Conservation (phyloP, 306 rosid species). For the Cyclanthera cordifolia region DNA sequence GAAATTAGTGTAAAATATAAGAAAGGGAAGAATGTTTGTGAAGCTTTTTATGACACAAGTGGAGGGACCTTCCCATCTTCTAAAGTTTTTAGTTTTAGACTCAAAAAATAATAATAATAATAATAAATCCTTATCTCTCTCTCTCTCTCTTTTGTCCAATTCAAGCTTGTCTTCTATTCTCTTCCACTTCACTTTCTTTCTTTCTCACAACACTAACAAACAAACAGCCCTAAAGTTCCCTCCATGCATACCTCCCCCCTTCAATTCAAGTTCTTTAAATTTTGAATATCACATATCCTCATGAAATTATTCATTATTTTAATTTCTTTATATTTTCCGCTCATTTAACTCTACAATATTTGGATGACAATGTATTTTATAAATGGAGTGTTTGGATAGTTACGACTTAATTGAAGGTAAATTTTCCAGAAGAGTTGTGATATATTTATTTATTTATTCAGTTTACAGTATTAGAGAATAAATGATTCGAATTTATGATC, state of each 20-base stretch:
- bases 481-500: too few species aligned
- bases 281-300: neutral
- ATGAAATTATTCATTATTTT: too few species aligned
- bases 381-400: too few species aligned
- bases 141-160: neutral
- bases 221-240: constrained; percentile 47
- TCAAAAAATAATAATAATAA: neutral
- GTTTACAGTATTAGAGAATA: too few species aligned
- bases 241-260: constrained; percentile 4
- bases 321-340: too few species aligned
- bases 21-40: constrained; percentile 27
- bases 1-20: constrained; percentile 39
- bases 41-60: constrained; percentile 39
- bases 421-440: too few species aligned
- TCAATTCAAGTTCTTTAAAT: neutral
- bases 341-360: too few species aligned
- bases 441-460: too few species aligned
- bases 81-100: neutral
- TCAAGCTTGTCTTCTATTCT: constrained; percentile 11
- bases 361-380: too few species aligned
- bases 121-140: too few species aligned
- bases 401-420: too few species aligned
- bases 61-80: constrained; percentile 32
- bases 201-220: constrained; percentile 39
- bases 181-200: neutral